These are phyloP conservation scores for Entoloma clypeatum DNA, from an alignment of 1,284 basidiomycete species.

Conservation along the genomic window DNA sequence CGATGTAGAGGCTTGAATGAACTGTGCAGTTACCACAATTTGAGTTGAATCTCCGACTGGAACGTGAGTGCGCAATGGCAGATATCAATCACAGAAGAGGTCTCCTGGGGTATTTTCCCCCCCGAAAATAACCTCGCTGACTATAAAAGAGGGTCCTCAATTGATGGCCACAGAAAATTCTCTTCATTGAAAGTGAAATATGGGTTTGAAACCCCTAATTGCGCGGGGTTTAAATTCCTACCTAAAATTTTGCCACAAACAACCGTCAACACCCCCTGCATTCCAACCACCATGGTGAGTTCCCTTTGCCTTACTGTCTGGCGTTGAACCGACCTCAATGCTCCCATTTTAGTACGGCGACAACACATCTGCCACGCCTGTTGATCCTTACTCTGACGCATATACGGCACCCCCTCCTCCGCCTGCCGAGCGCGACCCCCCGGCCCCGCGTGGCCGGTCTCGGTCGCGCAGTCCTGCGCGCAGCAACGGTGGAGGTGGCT, in stretches of 20 bases:
- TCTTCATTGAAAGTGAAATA: background rate
- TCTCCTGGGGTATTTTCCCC: background rate
- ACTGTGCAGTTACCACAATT: conserved; percentile 49
- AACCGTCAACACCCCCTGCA: conserved; percentile 39
- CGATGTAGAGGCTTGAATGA: conserved; percentile 45
- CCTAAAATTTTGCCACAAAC: conserved; percentile 30
- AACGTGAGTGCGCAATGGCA: conserved; percentile 9
- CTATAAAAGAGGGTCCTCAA: too few relatives aligned
- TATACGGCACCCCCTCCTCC: conserved; percentile 61
- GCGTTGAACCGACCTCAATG: too few relatives aligned
- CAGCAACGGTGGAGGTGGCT: conserved; percentile 43
- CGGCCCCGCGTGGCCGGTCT: conserved; percentile 57
- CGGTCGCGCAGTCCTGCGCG: conserved; percentile 67
- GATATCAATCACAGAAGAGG: too few relatives aligned
- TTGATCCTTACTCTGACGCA: conserved; percentile 79
- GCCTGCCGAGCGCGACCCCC: conserved; percentile 46
- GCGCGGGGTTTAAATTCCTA: conserved; percentile 23
- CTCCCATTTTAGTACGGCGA: conserved; percentile 54
- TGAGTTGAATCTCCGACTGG: conserved; percentile 40
- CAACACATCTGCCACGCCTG: conserved; percentile 45
- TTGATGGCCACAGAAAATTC: too few relatives aligned
- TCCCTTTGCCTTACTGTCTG: conserved; percentile 3
- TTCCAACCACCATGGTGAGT: conserved; percentile 67
- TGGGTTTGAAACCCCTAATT: conserved; percentile 16
- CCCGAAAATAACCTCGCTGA: too few relatives aligned